A percentile compares a stretch with the other conserved stretches of the same genome.
Conservation (phyloP, 306 rosid genomes). For the Geum urbanum region DNA sequence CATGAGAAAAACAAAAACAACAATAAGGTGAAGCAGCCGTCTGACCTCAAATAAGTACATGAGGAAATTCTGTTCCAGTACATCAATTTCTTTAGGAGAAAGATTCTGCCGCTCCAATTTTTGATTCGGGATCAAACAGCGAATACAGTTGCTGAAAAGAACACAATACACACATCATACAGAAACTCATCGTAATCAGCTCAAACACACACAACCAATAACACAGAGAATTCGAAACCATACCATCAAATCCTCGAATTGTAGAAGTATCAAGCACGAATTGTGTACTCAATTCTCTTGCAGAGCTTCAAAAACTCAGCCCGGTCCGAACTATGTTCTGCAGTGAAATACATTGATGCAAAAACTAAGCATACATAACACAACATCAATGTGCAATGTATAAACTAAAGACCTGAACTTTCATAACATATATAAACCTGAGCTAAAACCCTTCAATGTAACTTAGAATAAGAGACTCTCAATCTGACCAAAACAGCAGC, state of each 20-base stretch:
- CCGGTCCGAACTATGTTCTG: constrained; percentile 71
- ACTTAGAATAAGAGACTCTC: background rate
- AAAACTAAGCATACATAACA: background rate
- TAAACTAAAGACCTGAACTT: no score
- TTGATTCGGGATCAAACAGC: constrained; percentile 74
- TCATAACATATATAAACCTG: no score
- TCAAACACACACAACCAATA: background rate
- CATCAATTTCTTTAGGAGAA: constrained; percentile 55
- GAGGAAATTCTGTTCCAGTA: constrained; percentile 89
- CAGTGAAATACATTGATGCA: background rate
- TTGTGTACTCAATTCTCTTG: constrained; percentile 77
- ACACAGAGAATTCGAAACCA: background rate
- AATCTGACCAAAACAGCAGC: background rate
- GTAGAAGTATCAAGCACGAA: constrained; percentile 95
- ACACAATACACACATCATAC: background rate
- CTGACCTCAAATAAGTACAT: constrained; percentile 72
- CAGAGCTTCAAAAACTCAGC: constrained; percentile 82
- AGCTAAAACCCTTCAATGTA: background rate
- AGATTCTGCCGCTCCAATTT: constrained; percentile 74
- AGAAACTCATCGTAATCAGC: background rate
- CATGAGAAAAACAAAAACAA: background rate
- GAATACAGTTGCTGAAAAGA: constrained; percentile 83
- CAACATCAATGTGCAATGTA: no score
- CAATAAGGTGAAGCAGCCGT: background rate
- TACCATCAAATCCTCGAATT: constrained; percentile 96